Conservation (phyloP, 371 early-diverging fungal species). For the Rhizopus stolonifer region DNA sequence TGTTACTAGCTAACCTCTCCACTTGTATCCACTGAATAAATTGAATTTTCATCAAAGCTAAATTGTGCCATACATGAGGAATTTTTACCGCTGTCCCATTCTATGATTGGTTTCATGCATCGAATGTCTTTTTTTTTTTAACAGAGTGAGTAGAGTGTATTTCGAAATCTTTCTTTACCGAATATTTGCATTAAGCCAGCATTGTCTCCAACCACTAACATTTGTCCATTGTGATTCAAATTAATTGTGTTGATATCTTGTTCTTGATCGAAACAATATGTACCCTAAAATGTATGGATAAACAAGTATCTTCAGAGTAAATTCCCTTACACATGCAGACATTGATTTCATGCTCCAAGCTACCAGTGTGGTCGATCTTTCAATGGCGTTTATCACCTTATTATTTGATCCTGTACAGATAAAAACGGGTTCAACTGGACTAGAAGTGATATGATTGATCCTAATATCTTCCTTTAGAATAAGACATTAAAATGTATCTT, state of each 20-base stretch:
- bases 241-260: slow-evolving; percentile 53
- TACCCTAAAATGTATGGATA: slow-evolving; percentile 21
- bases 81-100: slow-evolving; percentile 43
- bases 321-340: slow-evolving; percentile 56
- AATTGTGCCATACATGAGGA: slow-evolving; percentile 60
- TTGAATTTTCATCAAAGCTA: slow-evolving; percentile 69
- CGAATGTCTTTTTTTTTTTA: slow-evolving; percentile 41
- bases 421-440: slow-evolving; percentile 59
- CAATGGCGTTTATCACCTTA: slow-evolving; percentile 14
- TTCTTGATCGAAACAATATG: slow-evolving; percentile 26
- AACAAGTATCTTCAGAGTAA: not conserved
- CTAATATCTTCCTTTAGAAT: slow-evolving; percentile 27
- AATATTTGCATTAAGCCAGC: slow-evolving; percentile 58
- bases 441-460: slow-evolving; percentile 56
- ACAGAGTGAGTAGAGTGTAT: too few species aligned
- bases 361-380: slow-evolving; percentile 44
- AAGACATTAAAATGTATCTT: too few species aligned
- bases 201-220: slow-evolving; percentile 59
- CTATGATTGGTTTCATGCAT: slow-evolving; percentile 58
- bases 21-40: slow-evolving; percentile 50
- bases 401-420: slow-evolving; percentile 51
- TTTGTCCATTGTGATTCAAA: slow-evolving; percentile 67
- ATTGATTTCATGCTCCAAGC: slow-evolving; percentile 65
- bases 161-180: too few species aligned
- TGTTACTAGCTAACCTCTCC: slow-evolving; percentile 38